Evolutionary conservation across 1,139 yeast species (phyloP), one percentile per base, ranked within the genome.

Genomic region (Yamadazyma blattariae): DNA sequence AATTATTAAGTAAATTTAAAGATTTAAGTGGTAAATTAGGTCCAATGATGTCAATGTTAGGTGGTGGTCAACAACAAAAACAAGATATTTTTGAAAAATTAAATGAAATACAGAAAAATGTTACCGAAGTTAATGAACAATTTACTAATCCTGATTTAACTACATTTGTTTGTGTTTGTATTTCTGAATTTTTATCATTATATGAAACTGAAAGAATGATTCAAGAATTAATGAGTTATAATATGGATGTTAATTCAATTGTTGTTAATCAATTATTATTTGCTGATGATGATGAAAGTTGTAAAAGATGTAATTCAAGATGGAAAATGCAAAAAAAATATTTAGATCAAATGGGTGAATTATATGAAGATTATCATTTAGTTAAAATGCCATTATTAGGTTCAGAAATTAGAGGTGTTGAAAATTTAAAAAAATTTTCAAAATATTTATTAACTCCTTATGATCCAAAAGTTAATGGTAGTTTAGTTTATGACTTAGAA

Each of bases 181-280:
- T 92, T 46, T 88, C 97, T 31, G 98, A 92, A 64, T 92, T 92
- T 62, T 73, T 92, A 55, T 90, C 97, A 2, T 71, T 92, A 36
- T 92, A 92, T 61, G 98, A 92, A 64, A 90, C 97, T 17, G 98
- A 92, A 67, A 82, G 98, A 65, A 79, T 92, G 82, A 86, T 90
- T 48, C 98, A 92, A 66, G 98, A 92, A 59, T 77, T 92, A 57
- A 84, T 89, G 67, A 82, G 94, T 35, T 92, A 87, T 63, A 86
- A 89, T 47, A 92, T 92, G 82, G 98, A 92, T 59, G 96, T 94
- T 42, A 92, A 89, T 61, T 84, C 96, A 29, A 92, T 92, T 52
- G 90, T 92, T 43, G 96, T 92, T 35, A 92, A 92, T 65, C 98
- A 92, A 64, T 74, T 92, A 48, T 67, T 92, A 43, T 87, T 85